Evolutionary conservation across 352 stramenopile species (phyloP), one percentile per base, ranked within the genome.

Genomic region (Phytophthora cajani): DNA sequence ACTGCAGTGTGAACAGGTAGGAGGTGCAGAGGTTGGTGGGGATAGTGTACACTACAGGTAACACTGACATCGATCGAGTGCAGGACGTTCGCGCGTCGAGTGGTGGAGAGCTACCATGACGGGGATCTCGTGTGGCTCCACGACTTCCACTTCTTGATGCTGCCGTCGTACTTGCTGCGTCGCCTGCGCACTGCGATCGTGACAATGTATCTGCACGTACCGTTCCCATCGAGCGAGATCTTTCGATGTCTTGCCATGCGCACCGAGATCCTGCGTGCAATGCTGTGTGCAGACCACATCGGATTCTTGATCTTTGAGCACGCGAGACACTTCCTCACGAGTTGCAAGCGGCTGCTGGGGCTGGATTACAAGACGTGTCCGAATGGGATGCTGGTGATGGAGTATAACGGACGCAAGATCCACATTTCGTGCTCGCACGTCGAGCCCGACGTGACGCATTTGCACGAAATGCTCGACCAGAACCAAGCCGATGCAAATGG

Each of bases 211-310:
- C 76, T 99, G 19, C 97, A 99, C 71, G 98, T 98, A 8, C 98
- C 98, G 55, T 99, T 99, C 66, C 97, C 98, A 17, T 99, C 92
- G 23, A 99, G 93, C 14, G 98, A 99, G 76, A 99, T 99, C 54
- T 99, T 99, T 67, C 85, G 97, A 10, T 99, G 97, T 4, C 85
- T 99, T 46, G 80, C 85, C 0, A 89, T 92, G 75, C 80, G 94
- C 19, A 96, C 95, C 8, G 90, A 96, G 72, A 93, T 98, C 58
- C 78, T 98, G 19, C 89, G 94, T 33, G 91, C 89, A 2, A 93
- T 98, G 78, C 78, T 98, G 21, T 92, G 86, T 40, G 90, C 93
- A 6, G 92, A 98, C 71, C 90, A 98, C 72, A 95, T 98, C 47
- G 94, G 94, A 7, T 98, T 98, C 61, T 82, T 98, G 56, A 86